A percentile compares a stretch with the other conserved stretches of the same genome.
Evolutionary conservation across 768 basidiomycete species (phyloP).

Genomic region (Chiua virens): DNA sequence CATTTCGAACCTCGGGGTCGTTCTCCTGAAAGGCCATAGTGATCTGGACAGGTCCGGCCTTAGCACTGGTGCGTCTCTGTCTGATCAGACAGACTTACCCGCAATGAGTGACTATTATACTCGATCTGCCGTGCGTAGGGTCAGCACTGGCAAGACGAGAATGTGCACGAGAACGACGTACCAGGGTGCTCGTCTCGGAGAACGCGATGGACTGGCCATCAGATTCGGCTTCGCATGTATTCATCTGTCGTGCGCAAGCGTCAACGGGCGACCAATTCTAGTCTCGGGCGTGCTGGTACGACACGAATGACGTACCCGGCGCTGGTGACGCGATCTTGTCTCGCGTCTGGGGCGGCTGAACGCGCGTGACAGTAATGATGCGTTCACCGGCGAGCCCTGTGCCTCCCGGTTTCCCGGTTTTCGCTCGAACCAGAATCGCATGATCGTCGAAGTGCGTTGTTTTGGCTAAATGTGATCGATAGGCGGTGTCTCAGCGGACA

Average conservation of each 20-base stretch:
- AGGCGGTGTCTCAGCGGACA: too few relatives aligned
- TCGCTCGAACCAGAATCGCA: too few relatives aligned
- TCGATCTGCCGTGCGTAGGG: conserved; percentile 4
- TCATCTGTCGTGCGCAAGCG: not conserved
- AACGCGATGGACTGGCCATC: not conserved
- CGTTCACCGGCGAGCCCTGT: too few relatives aligned
- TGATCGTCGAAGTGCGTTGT: too few relatives aligned
- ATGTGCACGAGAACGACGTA: not conserved
- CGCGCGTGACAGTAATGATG: too few relatives aligned
- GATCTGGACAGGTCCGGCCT: conserved; percentile 6
- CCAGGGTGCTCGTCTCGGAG: conserved; percentile 18
- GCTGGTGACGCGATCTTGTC: too few relatives aligned
- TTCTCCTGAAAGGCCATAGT: conserved; percentile 9
- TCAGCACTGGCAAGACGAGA: not conserved
- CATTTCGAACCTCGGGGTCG: conserved; percentile 1
- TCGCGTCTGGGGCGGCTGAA: too few relatives aligned
- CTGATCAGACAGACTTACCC: not conserved
- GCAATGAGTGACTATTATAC: not conserved
- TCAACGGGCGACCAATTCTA: too few relatives aligned
- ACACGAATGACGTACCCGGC: too few relatives aligned
- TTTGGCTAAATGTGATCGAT: too few relatives aligned
- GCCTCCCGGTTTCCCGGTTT: too few relatives aligned
- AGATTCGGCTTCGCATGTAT: not conserved
- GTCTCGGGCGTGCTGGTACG: too few relatives aligned
- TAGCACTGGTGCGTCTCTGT: not conserved